These are phyloP conservation scores for Biscogniauxia mediterranea DNA, from an alignment of 2,329 filamentous ascomycete species.

Conservation along the genomic window DNA sequence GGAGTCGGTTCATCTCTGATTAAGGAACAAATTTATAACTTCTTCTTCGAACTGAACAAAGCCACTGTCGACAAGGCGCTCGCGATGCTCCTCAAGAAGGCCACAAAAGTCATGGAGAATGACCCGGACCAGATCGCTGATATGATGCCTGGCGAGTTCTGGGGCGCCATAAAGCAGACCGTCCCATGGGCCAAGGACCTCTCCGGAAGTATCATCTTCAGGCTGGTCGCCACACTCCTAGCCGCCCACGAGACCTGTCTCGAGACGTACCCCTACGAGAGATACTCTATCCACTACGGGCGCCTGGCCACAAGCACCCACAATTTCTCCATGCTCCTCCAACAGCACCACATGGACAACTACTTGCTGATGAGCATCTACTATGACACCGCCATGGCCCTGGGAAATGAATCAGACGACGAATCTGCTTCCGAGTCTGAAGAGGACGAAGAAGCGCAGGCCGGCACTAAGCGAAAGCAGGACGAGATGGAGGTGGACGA, in stretches of 20 bases:
- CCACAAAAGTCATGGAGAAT: neutral
- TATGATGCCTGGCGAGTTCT: constrained; percentile 5
- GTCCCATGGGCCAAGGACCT: constrained; percentile 4
- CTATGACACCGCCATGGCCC: neutral
- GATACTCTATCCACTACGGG: neutral
- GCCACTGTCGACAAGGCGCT: constrained; percentile 5
- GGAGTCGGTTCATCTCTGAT: neutral
- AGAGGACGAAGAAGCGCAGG: neutral
- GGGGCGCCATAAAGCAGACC: constrained; percentile 4
- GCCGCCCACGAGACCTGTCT: neutral
- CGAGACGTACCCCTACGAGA: neutral
- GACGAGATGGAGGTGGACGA: neutral
- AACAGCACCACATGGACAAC: neutral
- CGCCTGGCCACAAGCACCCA: neutral
- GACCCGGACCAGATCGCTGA: constrained; percentile 3
- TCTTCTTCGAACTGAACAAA: constrained; percentile 3
- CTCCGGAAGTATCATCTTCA: neutral
- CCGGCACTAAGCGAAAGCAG: neutral
- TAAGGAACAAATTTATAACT: constrained; percentile 3
- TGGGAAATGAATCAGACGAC: neutral
- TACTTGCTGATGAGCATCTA: neutral
- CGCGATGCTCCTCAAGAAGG: constrained; percentile 2
- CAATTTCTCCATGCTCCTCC: neutral
- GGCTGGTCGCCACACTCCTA: neutral
- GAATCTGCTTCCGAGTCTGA: neutral